These are phyloP conservation scores for Marvania coccoides DNA, from an alignment of 139 green algal genomes.

Conservation along the genomic window DNA sequence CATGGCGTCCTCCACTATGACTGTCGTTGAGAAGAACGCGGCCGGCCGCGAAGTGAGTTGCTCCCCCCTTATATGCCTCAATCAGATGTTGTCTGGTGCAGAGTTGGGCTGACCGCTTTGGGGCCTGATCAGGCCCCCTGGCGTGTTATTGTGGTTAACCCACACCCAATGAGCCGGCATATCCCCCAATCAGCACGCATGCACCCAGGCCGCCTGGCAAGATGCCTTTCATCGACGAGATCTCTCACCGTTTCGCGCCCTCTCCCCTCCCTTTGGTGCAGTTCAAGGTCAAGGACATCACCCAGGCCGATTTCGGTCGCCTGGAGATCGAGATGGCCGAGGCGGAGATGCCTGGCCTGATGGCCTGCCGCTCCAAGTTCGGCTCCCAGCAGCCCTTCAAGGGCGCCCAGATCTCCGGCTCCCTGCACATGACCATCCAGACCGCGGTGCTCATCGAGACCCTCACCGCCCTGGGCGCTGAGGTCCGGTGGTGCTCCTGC, in stretches of 20 bases:
- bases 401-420: constrained; percentile 88
- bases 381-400: constrained; percentile 87
- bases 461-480: constrained; percentile 87
- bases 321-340: constrained; percentile 98
- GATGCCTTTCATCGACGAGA: too few species aligned
- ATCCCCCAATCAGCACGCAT: too few species aligned
- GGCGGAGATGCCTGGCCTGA: constrained; percentile 97
- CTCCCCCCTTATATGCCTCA: neutral
- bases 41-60: constrained; percentile 25
- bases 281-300: constrained; percentile 95
- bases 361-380: constrained; percentile 91
- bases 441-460: constrained; percentile 99
- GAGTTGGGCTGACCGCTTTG: too few species aligned
- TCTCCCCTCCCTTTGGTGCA: constrained; percentile 30
- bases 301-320: constrained; percentile 95
- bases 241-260: neutral
- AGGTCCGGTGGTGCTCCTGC: constrained; percentile 98
- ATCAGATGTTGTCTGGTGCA: too few species aligned
- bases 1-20: constrained; percentile 21
- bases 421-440: constrained; percentile 99
- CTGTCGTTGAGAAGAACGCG: constrained; percentile 29
- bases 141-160: too few species aligned
- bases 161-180: too few species aligned
- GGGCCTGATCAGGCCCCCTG: too few species aligned
- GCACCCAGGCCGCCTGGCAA: too few species aligned